Percentiles rank a stretch among this genome's conserved stretches.
phyloP scores from a whole-genome alignment of 2,329 filamentous ascomycete genomes.

The Leptographium lundbergii region DNA sequence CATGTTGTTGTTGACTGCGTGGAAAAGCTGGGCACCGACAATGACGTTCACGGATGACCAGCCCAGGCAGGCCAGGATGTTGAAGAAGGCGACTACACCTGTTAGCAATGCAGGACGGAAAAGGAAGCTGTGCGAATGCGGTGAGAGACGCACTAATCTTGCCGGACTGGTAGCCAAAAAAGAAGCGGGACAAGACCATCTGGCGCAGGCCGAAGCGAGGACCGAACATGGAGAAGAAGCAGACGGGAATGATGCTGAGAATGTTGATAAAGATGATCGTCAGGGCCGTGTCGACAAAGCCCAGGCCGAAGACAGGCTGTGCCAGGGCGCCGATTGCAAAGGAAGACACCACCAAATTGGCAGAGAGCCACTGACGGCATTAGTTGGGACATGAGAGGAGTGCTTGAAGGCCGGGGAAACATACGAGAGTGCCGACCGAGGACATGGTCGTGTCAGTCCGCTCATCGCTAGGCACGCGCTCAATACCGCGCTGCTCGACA shows the following conservation, averaged over 20 bases:
- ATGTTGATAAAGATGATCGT: slow-evolving; percentile 65
- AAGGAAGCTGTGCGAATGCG: neutral
- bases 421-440: slow-evolving; percentile 61
- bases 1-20: slow-evolving; percentile 57
- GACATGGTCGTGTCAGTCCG: slow-evolving; percentile 50
- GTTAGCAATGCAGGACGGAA: slow-evolving; percentile 8
- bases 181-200: slow-evolving; percentile 47
- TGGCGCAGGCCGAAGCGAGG: slow-evolving; percentile 47
- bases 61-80: slow-evolving; percentile 57
- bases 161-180: slow-evolving; percentile 47
- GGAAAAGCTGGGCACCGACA: slow-evolving; percentile 64
- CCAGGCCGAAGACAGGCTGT: slow-evolving; percentile 54
- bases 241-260: slow-evolving; percentile 43
- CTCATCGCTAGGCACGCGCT: slow-evolving; percentile 60
- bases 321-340: slow-evolving; percentile 65
- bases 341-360: slow-evolving; percentile 65
- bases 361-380: slow-evolving; percentile 51
- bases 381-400: neutral
- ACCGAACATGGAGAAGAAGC: slow-evolving; percentile 42
- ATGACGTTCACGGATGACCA: slow-evolving; percentile 71
- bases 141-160: slow-evolving; percentile 44
- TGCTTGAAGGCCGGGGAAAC: slow-evolving; percentile 13
- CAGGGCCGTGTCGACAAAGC: slow-evolving; percentile 60
- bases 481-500: slow-evolving; percentile 64
- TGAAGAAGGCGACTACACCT: slow-evolving; percentile 50